Conservation (phyloP, 768 basidiomycete species). For the Lactarius sp. region DNA sequence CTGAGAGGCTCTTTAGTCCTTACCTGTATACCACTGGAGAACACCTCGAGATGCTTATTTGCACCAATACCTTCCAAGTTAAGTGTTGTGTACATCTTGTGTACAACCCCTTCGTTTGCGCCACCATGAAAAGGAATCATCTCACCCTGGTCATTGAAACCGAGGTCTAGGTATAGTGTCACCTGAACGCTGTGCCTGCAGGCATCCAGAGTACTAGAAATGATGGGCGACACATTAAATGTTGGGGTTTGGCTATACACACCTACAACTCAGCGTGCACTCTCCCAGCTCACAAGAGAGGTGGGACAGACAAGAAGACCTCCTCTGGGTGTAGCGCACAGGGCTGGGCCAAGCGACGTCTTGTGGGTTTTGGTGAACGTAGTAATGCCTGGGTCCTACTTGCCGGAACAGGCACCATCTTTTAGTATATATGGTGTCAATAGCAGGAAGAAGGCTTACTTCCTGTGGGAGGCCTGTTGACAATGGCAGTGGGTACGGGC, state of each 20-base stretch:
- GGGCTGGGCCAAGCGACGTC: constrained; percentile 65
- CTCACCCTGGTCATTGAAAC: constrained; percentile 44
- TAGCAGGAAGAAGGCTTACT: constrained; percentile 30
- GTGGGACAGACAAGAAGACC: neutral
- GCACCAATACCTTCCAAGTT: constrained; percentile 41
- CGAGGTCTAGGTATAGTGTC: too few species aligned
- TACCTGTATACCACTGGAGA: constrained; percentile 51
- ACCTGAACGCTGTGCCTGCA: constrained; percentile 57
- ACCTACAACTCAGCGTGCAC: neutral
- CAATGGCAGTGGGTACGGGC: constrained; percentile 60
- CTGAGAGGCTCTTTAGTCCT: too few species aligned
- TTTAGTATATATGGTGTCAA: neutral
- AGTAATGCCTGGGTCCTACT: constrained; percentile 45
- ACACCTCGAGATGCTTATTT: constrained; percentile 44
- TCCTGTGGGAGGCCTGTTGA: constrained; percentile 58
- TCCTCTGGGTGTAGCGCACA: constrained; percentile 34
- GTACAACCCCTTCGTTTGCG: too few species aligned
- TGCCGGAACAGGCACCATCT: neutral
- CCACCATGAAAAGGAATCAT: too few species aligned
- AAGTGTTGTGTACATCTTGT: too few species aligned
- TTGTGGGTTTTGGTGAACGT: constrained; percentile 32
- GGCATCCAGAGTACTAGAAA: constrained; percentile 54
- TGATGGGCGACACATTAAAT: constrained; percentile 59
- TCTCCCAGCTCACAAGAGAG: neutral
- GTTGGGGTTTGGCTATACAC: constrained; percentile 60